Evolutionary conservation across 2,329 filamentous ascomycete genomes (phyloP), one percentile per base, ranked within the genome.

Genomic region (Chrysoporthe puriensis): DNA sequence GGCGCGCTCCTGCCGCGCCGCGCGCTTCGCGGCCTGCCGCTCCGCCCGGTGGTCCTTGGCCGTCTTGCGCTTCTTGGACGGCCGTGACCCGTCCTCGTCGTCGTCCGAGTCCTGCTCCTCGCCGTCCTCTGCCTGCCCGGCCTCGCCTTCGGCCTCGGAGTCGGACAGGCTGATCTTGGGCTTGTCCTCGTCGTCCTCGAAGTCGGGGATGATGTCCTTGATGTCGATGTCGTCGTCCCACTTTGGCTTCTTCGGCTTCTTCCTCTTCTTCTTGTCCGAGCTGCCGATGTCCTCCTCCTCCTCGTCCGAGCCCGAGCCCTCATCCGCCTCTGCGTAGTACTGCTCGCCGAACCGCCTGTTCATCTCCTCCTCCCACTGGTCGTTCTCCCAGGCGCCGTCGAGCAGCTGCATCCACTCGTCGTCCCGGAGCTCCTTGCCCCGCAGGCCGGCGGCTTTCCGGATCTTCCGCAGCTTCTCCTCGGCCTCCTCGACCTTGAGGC

Each of bases 141-240:
- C 79, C 11, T 78, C 80, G 13, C 78, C 80, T 1, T 76, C 79
- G 16, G 81, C 81, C n/a, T 83, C 79, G 8, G 77, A 82, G 70
- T 90, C 86, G 5, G 87, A 87, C 1, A 90, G 80, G 1, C 81
- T 80, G 68, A 91, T 79, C 1, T 81, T 80, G 26, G 87, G 86
- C 62, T 83, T 80, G 32, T 59, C 76, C 18, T 84, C 81, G 7
- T 87, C 87, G 36, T 93, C 91, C 26, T 92, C 88, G 75, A 96
- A 97, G 70, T 97, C 93, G 1, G 93, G 94, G 40, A 97, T 82
- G 62, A 97, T 85, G 77, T 97, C 95, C 70, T 91, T 93, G 81
- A 99, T 98, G 76, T 98, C 94, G 73, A 99, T 97, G 76, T 99
- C 96, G 75, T 98, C 94, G 74, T 97, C 93, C 91, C 95, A 99